Evolutionary conservation across 768 basidiomycete genomes (phyloP).

Genomic region (Amanita subjunquillea): DNA sequence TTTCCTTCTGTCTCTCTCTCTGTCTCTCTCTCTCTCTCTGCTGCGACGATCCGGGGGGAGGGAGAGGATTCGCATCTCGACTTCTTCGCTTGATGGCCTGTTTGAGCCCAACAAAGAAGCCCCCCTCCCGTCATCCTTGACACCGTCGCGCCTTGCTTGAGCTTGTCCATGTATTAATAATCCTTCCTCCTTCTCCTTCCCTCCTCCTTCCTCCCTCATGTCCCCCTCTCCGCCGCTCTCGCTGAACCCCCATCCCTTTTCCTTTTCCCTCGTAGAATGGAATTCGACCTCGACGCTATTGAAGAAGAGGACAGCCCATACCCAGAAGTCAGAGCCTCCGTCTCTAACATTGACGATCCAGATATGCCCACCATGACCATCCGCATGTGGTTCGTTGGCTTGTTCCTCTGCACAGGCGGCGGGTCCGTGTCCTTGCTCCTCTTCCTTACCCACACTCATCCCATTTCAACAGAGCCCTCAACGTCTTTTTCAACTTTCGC

Average conservation of each 20-base stretch:
- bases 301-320: slow-evolving; percentile 95
- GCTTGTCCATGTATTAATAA: too few species aligned
- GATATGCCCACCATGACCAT: slow-evolving; percentile 94
- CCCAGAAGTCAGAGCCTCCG: slow-evolving; percentile 92
- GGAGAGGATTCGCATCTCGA: background rate
- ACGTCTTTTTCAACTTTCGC: slow-evolving; percentile 94
- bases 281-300: slow-evolving; percentile 73
- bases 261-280: slow-evolving; percentile 47
- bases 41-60: background rate
- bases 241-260: background rate
- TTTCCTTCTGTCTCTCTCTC: background rate
- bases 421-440: slow-evolving; percentile 30
- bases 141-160: slow-evolving; percentile 4
- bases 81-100: background rate
- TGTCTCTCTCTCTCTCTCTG: background rate
- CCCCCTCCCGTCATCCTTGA: background rate
- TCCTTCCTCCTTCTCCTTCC: slow-evolving; percentile 9
- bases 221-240: slow-evolving; percentile 4
- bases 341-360: slow-evolving; percentile 97
- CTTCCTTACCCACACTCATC: background rate
- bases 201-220: slow-evolving; percentile 6
- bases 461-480: slow-evolving; percentile 44
- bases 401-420: slow-evolving; percentile 55
- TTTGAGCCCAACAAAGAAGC: background rate
- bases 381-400: slow-evolving; percentile 85